Evolutionary conservation across 129 eudicot species (phyloP).

Genomic region (Erigeron canadensis): DNA sequence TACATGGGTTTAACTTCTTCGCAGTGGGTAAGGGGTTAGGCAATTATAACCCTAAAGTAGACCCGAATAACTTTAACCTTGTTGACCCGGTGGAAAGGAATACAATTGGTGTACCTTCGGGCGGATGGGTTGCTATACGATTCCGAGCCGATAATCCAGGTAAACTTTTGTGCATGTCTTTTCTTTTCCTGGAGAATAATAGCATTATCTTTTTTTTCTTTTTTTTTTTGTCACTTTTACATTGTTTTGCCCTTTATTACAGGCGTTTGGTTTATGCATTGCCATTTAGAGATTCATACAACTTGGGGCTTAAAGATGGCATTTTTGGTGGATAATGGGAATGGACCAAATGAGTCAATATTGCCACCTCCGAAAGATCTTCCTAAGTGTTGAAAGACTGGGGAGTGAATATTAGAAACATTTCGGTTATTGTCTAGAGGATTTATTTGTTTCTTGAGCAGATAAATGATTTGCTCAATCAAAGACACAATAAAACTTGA

Average conservation of each 20-base stretch:
- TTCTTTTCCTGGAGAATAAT: neutral
- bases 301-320: conserved; percentile 92
- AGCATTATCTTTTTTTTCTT: neutral
- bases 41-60: conserved; percentile 58
- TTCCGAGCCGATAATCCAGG: conserved; percentile 90
- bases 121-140: conserved; percentile 85
- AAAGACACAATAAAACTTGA: conserved; percentile 19
- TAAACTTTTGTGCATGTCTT: conserved; percentile 12
- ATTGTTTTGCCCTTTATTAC: neutral
- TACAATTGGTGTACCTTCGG: conserved; percentile 78
- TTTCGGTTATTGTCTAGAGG: conserved; percentile 15
- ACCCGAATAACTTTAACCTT: conserved; percentile 60
- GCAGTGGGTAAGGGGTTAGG: conserved; percentile 75
- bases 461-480: conserved; percentile 36
- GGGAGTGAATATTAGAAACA: conserved; percentile 8
- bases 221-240: neutral
- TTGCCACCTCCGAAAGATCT: conserved; percentile 86
- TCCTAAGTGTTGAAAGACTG: conserved; percentile 51
- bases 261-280: conserved; percentile 97
- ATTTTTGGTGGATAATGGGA: conserved; percentile 76
- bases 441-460: conserved; percentile 40
- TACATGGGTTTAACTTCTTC: conserved; percentile 80
- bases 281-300: conserved; percentile 82
- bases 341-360: conserved; percentile 71
- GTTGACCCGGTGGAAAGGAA: conserved; percentile 91